A percentile compares a stretch with the other conserved stretches of the same genome.
Conservation (phyloP, 2,329 filamentous ascomycete genomes). For the Arthrobotrys conoides region DNA sequence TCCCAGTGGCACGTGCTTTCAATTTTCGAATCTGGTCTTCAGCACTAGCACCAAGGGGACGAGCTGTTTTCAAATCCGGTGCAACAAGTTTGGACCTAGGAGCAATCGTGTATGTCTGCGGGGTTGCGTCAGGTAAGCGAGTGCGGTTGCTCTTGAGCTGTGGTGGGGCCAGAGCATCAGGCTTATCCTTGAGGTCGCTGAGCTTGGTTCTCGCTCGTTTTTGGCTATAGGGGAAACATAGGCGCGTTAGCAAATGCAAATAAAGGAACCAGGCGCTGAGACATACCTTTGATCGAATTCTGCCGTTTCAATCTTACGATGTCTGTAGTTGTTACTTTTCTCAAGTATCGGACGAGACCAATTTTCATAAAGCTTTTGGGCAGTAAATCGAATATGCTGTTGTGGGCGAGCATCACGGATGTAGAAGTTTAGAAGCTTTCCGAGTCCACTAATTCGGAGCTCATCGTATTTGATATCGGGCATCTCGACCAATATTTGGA, state of each 20-base stretch:
- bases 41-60: conserved; percentile 63
- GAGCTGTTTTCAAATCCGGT: conserved; percentile 59
- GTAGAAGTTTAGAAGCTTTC: conserved; percentile 97
- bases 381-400: conserved; percentile 78
- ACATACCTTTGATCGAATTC: conserved; percentile 74
- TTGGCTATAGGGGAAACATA: conserved; percentile 1
- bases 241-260: not conserved
- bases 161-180: conserved; percentile 63
- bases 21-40: conserved; percentile 64
- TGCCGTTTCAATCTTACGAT: conserved; percentile 76
- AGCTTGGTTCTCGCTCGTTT: conserved; percentile 49
- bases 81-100: conserved; percentile 54
- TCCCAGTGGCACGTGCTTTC: conserved; percentile 62
- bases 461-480: conserved; percentile 93
- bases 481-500: conserved; percentile 79
- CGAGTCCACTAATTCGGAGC: conserved; percentile 90
- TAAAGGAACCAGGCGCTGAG: conserved; percentile 19
- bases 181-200: conserved; percentile 60
- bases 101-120: conserved; percentile 63
- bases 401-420: conserved; percentile 94
- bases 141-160: conserved; percentile 64
- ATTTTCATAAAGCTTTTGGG: conserved; percentile 88
- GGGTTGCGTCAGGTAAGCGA: conserved; percentile 63
- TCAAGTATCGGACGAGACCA: conserved; percentile 97
- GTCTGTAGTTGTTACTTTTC: conserved; percentile 93